These are phyloP conservation scores for Endocarpon pusillum DNA, from an alignment of 495 filamentous ascomycete species.

Conservation along the genomic window DNA sequence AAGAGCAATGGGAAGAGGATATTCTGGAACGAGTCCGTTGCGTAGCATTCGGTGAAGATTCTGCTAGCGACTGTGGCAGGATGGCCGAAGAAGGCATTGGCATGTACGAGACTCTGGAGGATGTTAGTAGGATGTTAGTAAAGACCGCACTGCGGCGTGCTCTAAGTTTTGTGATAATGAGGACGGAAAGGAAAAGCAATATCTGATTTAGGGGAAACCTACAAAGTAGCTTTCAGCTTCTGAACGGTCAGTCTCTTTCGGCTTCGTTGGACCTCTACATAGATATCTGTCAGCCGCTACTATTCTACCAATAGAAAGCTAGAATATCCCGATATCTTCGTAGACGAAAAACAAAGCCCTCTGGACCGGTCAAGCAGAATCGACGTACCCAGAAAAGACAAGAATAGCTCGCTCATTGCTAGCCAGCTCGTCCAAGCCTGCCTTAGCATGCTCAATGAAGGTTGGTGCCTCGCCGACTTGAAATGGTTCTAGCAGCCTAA, in stretches of 20 bases:
- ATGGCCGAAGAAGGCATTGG: conserved; percentile 21
- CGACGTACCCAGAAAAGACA: conserved; percentile 52
- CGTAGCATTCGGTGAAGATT: conserved; percentile 41
- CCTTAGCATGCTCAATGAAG: conserved; percentile 52
- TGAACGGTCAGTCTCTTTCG: conserved; percentile 27
- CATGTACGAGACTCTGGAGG: conserved; percentile 28
- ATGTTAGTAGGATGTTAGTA: conserved; percentile 5
- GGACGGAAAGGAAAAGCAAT: neutral
- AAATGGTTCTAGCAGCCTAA: conserved; percentile 43
- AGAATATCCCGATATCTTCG: no score
- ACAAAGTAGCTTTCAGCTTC: conserved; percentile 54
- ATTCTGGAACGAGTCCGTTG: conserved; percentile 70
- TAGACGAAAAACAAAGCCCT: no score
- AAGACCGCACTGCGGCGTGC: no score
- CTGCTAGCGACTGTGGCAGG: conserved; percentile 10
- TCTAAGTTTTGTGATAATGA: neutral
- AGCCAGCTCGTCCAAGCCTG: conserved; percentile 35
- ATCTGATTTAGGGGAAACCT: conserved; percentile 2
- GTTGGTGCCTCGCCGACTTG: conserved; percentile 56
- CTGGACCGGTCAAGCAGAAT: neutral
- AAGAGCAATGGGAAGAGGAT: conserved; percentile 48
- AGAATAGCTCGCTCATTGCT: conserved; percentile 27
- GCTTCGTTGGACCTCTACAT: conserved; percentile 43
- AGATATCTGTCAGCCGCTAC: conserved; percentile 4
- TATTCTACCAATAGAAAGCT: neutral